Base-by-base conservation (phyloP, 345 rosid genomes). In the Mangifera indica region DNA sequence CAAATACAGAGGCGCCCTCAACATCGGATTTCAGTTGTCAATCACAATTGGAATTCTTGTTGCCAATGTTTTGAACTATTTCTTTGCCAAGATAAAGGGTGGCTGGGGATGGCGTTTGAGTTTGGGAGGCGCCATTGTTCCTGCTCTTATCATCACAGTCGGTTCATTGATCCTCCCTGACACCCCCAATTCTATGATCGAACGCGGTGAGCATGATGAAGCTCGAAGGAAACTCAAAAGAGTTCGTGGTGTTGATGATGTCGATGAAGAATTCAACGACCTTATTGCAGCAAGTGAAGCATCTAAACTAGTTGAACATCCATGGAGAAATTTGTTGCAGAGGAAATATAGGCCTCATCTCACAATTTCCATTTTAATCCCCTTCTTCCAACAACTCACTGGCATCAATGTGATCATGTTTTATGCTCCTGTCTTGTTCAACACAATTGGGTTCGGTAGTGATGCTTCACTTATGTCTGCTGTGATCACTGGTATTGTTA, bases 61-160 rank as follows among this genome's bases (percentile, higher is more conserved):
- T 5, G 98, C 99, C 74, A 89, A 88, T 63, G 86, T 93, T 8
- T 65, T 89, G 68, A 95, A 93, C 71, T 95, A 87, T 64, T 92
- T 89, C 87, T 95, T 95, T n/a, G 82, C 84, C 14, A 89, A 93
- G 73, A 89, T 95, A 67, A 66, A 88, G 42, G 91, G 93, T 22
- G 92, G 95, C 0, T 90, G 93, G 97, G 98, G 99, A 34, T 95
- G 99, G 99, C 66, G 99, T 51, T 67, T 95, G 80, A 93, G 99
- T 49, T 79, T 95, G 18, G 99, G 99, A 0, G 98, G 99, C 1
- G 99, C 98, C 12, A 82, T 95, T 84, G 99, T 95, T 17, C 99
- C 99, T 0, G 98, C 98, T n/a, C 78, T 93, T 2, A 93, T 95
- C 73, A 91, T 95, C 76, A 82, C 91, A 9, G 1, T 87, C 13